These are phyloP conservation scores for Fraxinus dipetala DNA, from an alignment of 305 asterid genomes.

Conservation along the genomic window DNA sequence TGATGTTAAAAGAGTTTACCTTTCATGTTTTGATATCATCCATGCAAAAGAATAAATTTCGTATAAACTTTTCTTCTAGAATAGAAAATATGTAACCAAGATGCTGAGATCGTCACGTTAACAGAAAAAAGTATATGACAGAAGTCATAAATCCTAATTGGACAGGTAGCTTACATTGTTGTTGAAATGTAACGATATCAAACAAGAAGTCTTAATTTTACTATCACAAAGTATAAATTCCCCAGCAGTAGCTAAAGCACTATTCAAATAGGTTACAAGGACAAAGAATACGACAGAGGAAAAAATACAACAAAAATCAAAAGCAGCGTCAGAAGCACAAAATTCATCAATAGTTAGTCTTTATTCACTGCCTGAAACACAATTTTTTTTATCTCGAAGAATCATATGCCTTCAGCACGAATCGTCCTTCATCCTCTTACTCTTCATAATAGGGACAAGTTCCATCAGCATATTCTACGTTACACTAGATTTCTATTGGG, in stretches of 20 bases:
- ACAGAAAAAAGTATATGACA: background rate
- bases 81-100: too few relatives aligned
- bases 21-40: background rate
- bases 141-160: background rate
- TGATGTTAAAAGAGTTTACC: too few relatives aligned
- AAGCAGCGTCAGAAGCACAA: background rate
- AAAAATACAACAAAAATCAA: background rate
- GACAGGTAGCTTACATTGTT: background rate
- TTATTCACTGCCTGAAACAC: background rate
- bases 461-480: background rate
- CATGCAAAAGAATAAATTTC: background rate
- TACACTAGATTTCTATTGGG: conserved; percentile 38
- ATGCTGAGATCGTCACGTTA: too few relatives aligned
- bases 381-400: background rate
- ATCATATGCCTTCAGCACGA: background rate
- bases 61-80: background rate
- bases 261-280: background rate
- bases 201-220: background rate
- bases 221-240: background rate
- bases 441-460: background rate
- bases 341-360: background rate
- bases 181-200: background rate
- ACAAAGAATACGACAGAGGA: background rate
- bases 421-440: background rate
- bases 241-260: background rate